Evolutionary conservation across 345 rosid species (phyloP).

Genomic region (Hirschfeldia incana): DNA sequence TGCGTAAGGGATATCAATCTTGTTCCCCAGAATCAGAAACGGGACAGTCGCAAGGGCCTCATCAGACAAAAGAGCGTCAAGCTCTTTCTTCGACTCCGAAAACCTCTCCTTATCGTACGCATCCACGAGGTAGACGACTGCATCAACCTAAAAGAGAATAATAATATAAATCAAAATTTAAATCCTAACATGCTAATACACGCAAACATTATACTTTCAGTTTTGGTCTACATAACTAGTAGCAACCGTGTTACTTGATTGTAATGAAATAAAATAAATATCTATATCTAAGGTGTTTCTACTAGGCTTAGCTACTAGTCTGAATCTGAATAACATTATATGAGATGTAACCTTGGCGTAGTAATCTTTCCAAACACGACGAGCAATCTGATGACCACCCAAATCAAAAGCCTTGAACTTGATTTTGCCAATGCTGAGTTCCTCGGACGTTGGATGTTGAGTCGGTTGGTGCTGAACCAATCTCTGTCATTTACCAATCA

Average conservation of each 20-base stretch:
- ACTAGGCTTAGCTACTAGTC: too few species aligned
- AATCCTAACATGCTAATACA: too few species aligned
- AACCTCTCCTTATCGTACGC: conserved; percentile 71
- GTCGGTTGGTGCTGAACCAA: conserved; percentile 87
- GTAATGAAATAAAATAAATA: too few species aligned
- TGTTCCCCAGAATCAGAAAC: conserved; percentile 67
- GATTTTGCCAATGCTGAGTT: conserved; percentile 77
- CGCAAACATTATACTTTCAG: too few species aligned
- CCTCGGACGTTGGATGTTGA: conserved; percentile 80
- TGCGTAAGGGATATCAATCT: conserved; percentile 69
- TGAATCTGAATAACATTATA: too few species aligned
- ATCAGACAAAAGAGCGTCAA: conserved; percentile 66
- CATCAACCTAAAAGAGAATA: conserved; percentile 46
- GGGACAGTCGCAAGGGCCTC: conserved; percentile 64
- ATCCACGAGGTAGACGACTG: conserved; percentile 73
- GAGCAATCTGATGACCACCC: conserved; percentile 89
- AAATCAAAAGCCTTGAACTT: conserved; percentile 86
- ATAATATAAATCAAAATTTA: too few species aligned
- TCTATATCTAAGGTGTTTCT: too few species aligned
- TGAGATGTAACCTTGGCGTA: conserved; percentile 62
- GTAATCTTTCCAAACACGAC: conserved; percentile 87
- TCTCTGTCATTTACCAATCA: conserved; percentile 44
- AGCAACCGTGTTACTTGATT: too few species aligned
- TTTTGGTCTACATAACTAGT: too few species aligned
- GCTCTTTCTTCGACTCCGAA: conserved; percentile 58